These are phyloP conservation scores for Termitomyces sp. DNA, from an alignment of 768 basidiomycete species.

Conservation along the genomic window DNA sequence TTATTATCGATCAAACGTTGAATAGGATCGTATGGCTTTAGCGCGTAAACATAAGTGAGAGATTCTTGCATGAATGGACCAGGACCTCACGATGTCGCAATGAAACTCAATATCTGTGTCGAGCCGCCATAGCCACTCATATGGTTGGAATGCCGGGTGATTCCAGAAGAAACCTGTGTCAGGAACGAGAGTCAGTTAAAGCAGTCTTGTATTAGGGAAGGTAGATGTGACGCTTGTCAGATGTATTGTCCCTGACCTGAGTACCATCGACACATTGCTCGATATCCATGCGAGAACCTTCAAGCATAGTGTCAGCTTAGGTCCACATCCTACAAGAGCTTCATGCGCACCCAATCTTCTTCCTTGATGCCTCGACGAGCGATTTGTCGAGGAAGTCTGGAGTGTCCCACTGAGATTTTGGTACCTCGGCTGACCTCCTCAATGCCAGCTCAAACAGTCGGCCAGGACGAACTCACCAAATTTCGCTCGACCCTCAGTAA, in stretches of 20 bases:
- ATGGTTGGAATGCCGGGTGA: slow-evolving; percentile 19
- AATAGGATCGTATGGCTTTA: slow-evolving; percentile 24
- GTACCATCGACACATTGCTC: slow-evolving; percentile 25
- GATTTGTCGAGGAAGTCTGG: slow-evolving; percentile 17
- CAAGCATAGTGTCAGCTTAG: neutral
- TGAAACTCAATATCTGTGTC: slow-evolving; percentile 27
- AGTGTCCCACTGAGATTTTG: slow-evolving; percentile 19
- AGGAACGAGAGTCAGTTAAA: neutral
- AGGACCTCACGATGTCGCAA: slow-evolving; percentile 21
- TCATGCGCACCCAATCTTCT: slow-evolving; percentile 17
- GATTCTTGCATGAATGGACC: neutral
- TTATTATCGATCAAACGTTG: slow-evolving; percentile 17
- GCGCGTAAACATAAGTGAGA: neutral
- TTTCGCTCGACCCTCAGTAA: slow-evolving; percentile 21
- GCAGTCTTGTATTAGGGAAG: neutral
- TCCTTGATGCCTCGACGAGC: slow-evolving; percentile 17
- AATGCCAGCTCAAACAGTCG: neutral
- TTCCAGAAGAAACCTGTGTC: slow-evolving; percentile 23
- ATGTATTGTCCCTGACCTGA: slow-evolving; percentile 15
- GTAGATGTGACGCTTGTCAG: neutral
- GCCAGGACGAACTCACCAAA: slow-evolving; percentile 15
- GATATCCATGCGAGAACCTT: slow-evolving; percentile 22
- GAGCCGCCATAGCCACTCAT: slow-evolving; percentile 25
- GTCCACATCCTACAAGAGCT: neutral
- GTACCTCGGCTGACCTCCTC: slow-evolving; percentile 13